These are phyloP conservation scores for Cryomyces antarcticus DNA, from an alignment of 495 filamentous ascomycete species.

Conservation along the genomic window DNA sequence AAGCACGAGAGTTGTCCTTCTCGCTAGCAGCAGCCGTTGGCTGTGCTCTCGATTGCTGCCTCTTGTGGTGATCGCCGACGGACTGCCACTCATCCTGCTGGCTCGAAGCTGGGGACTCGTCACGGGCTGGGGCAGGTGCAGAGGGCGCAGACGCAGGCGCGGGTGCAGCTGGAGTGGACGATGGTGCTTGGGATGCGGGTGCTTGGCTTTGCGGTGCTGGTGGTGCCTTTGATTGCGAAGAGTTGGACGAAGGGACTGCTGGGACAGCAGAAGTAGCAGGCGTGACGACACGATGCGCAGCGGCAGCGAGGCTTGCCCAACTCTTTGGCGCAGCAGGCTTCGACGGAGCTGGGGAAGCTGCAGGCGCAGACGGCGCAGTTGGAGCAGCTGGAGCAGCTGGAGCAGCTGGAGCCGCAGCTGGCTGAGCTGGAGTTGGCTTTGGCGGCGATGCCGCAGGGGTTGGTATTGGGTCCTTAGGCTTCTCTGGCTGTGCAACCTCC, in stretches of 20 bases:
- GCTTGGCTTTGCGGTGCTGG: not conserved
- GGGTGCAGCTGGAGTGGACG: slow-evolving; percentile 4
- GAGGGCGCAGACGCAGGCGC: slow-evolving; percentile 13
- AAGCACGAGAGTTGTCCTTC: slow-evolving; percentile 52
- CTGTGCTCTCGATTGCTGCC: slow-evolving; percentile 43
- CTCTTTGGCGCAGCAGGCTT: slow-evolving; percentile 50
- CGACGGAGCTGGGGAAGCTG: slow-evolving; percentile 12
- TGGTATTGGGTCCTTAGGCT: slow-evolving; percentile 37
- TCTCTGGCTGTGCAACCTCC: slow-evolving; percentile 25
- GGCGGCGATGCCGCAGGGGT: slow-evolving; percentile 27
- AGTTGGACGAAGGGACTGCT: slow-evolving; percentile 9
- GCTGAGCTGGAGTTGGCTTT: slow-evolving; percentile 19
- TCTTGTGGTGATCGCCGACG: slow-evolving; percentile 54
- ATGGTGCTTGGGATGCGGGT: slow-evolving; percentile 4
- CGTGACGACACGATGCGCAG: slow-evolving; percentile 22
- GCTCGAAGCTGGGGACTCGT: slow-evolving; percentile 21
- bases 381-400: slow-evolving; percentile 13
- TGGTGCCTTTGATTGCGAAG: slow-evolving; percentile 10
- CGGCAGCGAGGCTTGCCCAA: slow-evolving; percentile 68
- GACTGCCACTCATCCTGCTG: slow-evolving; percentile 54
- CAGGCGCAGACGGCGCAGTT: slow-evolving; percentile 11
- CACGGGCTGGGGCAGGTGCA: slow-evolving; percentile 22
- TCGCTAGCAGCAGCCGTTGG: slow-evolving; percentile 18
- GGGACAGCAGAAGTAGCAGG: slow-evolving; percentile 15
- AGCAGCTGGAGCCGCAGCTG: slow-evolving; percentile 15